A percentile compares a stretch with the other conserved stretches of the same genome.
Conservation (phyloP, 352 stramenopile genomes). For the Phytophthora pistaciae region DNA sequence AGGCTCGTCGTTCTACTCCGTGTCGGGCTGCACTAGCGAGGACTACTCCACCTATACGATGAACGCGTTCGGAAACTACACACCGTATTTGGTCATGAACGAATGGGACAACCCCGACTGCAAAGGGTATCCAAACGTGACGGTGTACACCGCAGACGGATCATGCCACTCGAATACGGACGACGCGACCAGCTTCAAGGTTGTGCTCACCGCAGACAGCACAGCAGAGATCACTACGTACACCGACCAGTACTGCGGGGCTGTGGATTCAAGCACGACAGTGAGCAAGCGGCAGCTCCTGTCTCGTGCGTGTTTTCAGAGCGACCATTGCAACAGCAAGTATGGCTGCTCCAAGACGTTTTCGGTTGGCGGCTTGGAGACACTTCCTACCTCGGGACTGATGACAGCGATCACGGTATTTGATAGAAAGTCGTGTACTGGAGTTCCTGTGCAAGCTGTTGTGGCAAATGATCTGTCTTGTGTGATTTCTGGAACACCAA, state of each 20-base stretch:
- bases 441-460: not conserved
- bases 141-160: slow-evolving; percentile 1
- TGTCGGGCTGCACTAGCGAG: slow-evolving; percentile 4
- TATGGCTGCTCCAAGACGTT: slow-evolving; percentile 3
- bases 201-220: not conserved
- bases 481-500: not conserved
- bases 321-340: not conserved
- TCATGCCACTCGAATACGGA: slow-evolving; percentile 9
- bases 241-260: not conserved
- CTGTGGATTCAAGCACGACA: not conserved
- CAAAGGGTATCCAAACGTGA: not conserved
- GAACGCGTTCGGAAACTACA: slow-evolving; percentile 4
- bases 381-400: not conserved
- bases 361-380: slow-evolving; percentile 5
- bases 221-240: not conserved
- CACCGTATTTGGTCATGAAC: slow-evolving; percentile 11
- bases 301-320: not conserved
- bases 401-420: not conserved
- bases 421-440: slow-evolving; percentile 3
- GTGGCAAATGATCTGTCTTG: slow-evolving; percentile 5
- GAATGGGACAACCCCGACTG: slow-evolving; percentile 2
- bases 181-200: slow-evolving; percentile 10
- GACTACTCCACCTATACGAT: not conserved
- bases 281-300: not conserved
- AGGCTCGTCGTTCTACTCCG: not conserved